Percentiles rank a stretch among this genome's conserved stretches.
These are phyloP conservation scores for Quercus wislizeni DNA, from an alignment of 306 rosid genomes.

Conservation along the genomic window DNA sequence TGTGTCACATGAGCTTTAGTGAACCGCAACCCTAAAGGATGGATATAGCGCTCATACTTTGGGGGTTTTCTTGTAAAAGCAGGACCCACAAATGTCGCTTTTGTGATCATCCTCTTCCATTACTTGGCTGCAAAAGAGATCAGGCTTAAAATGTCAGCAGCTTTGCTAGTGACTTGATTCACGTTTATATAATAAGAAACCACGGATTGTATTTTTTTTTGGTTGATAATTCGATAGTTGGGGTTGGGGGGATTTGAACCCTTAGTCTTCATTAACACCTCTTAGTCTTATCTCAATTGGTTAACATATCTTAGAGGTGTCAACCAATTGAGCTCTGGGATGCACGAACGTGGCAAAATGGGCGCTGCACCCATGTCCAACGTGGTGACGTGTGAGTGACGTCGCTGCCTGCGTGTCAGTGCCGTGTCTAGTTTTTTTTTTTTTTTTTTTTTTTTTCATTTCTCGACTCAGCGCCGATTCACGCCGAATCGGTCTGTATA, in stretches of 20 bases:
- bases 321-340: too few relatives aligned
- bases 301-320: too few relatives aligned
- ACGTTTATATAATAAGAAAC: neutral
- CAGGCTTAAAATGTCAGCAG: constrained; percentile 3
- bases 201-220: neutral
- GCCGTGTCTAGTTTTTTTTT: too few relatives aligned
- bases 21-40: constrained; percentile 78
- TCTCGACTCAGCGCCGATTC: accelerated
- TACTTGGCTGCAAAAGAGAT: constrained; percentile 62
- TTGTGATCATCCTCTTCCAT: constrained; percentile 96
- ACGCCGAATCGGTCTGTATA: too few relatives aligned
- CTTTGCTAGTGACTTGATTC: neutral
- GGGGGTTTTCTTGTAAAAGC: constrained; percentile 91
- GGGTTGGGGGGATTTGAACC: too few relatives aligned
- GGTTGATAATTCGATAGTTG: too few relatives aligned
- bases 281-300: too few relatives aligned
- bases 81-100: constrained; percentile 90
- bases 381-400: accelerated
- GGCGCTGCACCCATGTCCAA: accelerated
- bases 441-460: too few relatives aligned
- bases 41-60: constrained; percentile 81
- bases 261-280: too few relatives aligned
- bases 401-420: accelerated
- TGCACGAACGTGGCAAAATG: too few relatives aligned
- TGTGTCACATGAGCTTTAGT: constrained; percentile 92